Evolutionary conservation across 768 basidiomycete species (phyloP).

Genomic region (Russula lepida): DNA sequence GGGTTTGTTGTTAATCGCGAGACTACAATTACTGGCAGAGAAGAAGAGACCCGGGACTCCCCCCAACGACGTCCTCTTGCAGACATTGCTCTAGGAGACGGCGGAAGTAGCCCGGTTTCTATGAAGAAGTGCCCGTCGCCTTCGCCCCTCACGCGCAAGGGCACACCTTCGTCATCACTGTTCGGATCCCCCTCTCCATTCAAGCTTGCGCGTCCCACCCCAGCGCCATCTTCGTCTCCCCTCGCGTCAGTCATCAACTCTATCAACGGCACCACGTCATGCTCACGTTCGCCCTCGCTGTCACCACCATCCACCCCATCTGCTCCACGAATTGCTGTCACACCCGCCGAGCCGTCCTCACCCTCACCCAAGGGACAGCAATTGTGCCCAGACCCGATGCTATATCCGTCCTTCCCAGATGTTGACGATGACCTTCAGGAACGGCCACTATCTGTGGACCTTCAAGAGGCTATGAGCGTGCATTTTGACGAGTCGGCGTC

Average conservation of each 20-base stretch:
- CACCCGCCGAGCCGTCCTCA: constrained; percentile 11
- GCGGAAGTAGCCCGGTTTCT: neutral
- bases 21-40: neutral
- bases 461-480: constrained; percentile 14
- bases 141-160: neutral
- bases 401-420: neutral
- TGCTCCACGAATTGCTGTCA: constrained; percentile 10
- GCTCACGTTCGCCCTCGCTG: neutral
- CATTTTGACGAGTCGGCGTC: constrained; percentile 20
- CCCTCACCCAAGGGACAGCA: constrained; percentile 10
- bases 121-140: neutral
- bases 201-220: constrained; percentile 26
- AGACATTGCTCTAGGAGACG: constrained; percentile 16
- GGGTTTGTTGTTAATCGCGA: neutral
- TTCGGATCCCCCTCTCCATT: constrained; percentile 9
- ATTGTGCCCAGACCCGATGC: neutral
- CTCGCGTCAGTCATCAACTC: constrained; percentile 21
- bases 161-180: neutral
- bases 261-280: constrained; percentile 13
- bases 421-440: neutral
- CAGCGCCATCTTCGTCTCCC: constrained; percentile 22
- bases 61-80: constrained; percentile 18
- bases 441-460: constrained; percentile 15
- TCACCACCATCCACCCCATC: constrained; percentile 2
- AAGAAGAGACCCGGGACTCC: neutral